Conservation (phyloP, 768 basidiomycete genomes). For the Termitomyces eurrhizus region DNA sequence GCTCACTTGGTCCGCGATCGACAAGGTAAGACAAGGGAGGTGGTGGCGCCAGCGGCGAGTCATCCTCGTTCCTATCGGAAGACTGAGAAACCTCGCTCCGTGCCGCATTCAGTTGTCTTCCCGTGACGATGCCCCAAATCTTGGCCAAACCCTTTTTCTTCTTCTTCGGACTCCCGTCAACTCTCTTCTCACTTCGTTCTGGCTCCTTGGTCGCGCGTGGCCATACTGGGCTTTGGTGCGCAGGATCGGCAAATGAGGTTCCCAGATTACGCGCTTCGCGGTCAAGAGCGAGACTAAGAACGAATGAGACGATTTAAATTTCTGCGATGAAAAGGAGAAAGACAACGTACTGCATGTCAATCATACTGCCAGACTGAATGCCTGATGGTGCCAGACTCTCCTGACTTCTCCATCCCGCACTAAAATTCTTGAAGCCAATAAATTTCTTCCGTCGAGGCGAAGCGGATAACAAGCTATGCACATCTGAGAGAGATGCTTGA, state of each 20-base stretch:
- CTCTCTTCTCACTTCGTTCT: slow-evolving; percentile 30
- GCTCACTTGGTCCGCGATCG: slow-evolving; percentile 50
- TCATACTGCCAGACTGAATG: slow-evolving; percentile 75
- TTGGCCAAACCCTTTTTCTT: slow-evolving; percentile 76
- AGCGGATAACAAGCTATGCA: slow-evolving; percentile 64
- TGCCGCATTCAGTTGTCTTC: slow-evolving; percentile 34
- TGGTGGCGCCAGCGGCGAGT: slow-evolving; percentile 80
- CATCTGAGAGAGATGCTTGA: slow-evolving; percentile 77
- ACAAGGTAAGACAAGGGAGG: slow-evolving; percentile 90
- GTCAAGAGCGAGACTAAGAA: slow-evolving; percentile 68
- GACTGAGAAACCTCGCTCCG: slow-evolving; percentile 33
- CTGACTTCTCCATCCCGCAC: slow-evolving; percentile 71
- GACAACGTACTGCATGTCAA: slow-evolving; percentile 84
- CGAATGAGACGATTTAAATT: slow-evolving; percentile 9
- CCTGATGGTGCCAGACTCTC: slow-evolving; percentile 81
- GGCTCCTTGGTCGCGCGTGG: slow-evolving; percentile 12
- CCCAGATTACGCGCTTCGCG: slow-evolving; percentile 42
- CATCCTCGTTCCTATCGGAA: slow-evolving; percentile 54
- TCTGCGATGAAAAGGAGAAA: not conserved
- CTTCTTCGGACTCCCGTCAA: slow-evolving; percentile 60
- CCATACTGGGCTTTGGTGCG: slow-evolving; percentile 55
- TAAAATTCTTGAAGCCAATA: slow-evolving; percentile 72
- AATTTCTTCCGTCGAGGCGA: slow-evolving; percentile 72
- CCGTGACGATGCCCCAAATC: slow-evolving; percentile 76
- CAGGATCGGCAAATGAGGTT: slow-evolving; percentile 31